These are phyloP conservation scores for Claviceps quebecensis DNA, from an alignment of 2,329 filamentous ascomycete species.

Conservation along the genomic window DNA sequence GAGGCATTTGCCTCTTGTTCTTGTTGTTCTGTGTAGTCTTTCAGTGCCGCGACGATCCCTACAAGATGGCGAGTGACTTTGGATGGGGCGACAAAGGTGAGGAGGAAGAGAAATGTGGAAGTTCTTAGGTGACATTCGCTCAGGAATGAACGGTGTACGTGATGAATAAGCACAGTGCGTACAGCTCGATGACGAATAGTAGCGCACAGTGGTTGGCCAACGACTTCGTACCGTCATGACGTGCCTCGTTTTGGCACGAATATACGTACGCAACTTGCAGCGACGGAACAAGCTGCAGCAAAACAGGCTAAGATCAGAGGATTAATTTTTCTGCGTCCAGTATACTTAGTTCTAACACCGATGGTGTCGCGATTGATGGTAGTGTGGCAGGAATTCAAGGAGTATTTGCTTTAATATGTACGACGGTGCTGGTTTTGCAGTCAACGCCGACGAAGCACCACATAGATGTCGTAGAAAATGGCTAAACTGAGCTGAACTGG, in stretches of 20 bases:
- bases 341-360: no score
- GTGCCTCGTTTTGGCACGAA: not conserved
- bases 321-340: no score
- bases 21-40: not conserved
- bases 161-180: not conserved
- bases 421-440: no score
- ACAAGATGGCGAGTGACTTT: not conserved
- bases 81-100: not conserved
- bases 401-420: no score
- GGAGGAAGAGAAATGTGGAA: not conserved
- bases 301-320: no score
- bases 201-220: not conserved
- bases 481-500: no score
- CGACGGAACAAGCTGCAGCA: no score
- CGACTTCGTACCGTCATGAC: not conserved
- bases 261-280: not conserved
- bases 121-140: not conserved
- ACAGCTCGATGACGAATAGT: not conserved
- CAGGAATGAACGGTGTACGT: not conserved
- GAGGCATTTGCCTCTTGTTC: slow-evolving; percentile 37
- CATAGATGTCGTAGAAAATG: no score
- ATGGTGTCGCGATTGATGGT: no score
- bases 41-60: slow-evolving; percentile 9
- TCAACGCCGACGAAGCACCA: no score
- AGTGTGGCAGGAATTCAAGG: no score